These are phyloP conservation scores for Aspergillus caelatus DNA, from an alignment of 2,329 filamentous ascomycete species.

Conservation along the genomic window DNA sequence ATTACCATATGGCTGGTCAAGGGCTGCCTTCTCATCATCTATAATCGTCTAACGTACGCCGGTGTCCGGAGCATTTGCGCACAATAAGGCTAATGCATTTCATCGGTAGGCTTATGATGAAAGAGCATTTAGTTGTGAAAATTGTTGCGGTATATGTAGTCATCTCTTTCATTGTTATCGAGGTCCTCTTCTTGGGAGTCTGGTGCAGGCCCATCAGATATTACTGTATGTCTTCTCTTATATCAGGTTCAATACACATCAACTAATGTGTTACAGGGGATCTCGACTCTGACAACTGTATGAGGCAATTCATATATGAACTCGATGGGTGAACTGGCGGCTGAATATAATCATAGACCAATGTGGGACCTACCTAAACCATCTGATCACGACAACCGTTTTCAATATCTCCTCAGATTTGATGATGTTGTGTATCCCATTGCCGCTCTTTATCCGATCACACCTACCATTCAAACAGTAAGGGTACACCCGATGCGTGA, in stretches of 20 bases:
- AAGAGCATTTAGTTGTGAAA: slow-evolving; percentile 2
- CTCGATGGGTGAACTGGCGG: background rate
- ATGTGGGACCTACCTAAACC: slow-evolving; percentile 1
- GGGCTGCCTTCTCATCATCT: slow-evolving; percentile 2
- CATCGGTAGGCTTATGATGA: background rate
- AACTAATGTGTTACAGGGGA: background rate
- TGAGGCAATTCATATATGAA: background rate
- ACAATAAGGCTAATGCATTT: background rate
- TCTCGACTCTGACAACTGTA: background rate
- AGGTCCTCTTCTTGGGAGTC: slow-evolving; percentile 2
- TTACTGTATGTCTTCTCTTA: background rate
- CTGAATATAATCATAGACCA: background rate
- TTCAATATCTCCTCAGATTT: slow-evolving; percentile 2
- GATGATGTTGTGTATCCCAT: slow-evolving; percentile 4
- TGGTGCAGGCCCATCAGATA: background rate
- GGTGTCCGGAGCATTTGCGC: background rate
- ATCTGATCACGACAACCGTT: slow-evolving; percentile 2
- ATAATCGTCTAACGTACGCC: slow-evolving; percentile 1
- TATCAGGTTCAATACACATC: background rate
- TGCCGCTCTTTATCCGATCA: slow-evolving; percentile 4
- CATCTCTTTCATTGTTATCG: slow-evolving; percentile 1
- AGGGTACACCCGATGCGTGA: background rate
- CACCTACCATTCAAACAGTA: slow-evolving; percentile 1
- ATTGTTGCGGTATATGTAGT: slow-evolving; percentile 2
- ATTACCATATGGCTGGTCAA: slow-evolving; percentile 6